Evolutionary conservation across 169 alveolate genomes (phyloP).

Genomic region (Amoebophrya sp.): DNA sequence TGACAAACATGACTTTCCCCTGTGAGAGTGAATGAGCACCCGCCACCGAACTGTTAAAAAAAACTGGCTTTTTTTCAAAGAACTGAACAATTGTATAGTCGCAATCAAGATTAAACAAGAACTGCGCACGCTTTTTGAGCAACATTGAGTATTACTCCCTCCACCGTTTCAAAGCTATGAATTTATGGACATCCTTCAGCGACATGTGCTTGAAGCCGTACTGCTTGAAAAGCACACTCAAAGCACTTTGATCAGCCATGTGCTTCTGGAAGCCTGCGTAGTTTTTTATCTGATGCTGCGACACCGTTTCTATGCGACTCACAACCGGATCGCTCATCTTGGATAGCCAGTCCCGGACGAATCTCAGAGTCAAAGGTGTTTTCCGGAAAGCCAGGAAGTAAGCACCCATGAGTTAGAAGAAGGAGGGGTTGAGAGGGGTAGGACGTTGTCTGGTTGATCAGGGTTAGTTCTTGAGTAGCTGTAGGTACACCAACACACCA

Average conservation of each 20-base stretch:
- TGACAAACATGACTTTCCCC: too few species aligned
- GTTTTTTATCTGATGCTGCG: background rate
- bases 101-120: too few species aligned
- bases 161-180: background rate
- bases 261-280: background rate
- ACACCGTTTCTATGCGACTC: background rate
- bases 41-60: too few species aligned
- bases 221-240: background rate
- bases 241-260: background rate
- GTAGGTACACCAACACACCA: too few species aligned
- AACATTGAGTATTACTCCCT: background rate
- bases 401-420: too few species aligned
- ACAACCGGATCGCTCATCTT: background rate
- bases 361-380: background rate
- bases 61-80: too few species aligned
- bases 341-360: background rate
- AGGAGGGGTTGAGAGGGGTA: too few species aligned
- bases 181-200: background rate
- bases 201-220: background rate
- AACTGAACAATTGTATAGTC: too few species aligned
- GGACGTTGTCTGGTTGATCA: too few species aligned
- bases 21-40: too few species aligned
- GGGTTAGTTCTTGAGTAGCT: too few species aligned
- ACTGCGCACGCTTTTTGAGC: too few species aligned
- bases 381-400: background rate